Percentiles rank a stretch among this genome's conserved stretches.
Evolutionary conservation across 2,329 filamentous ascomycete species (phyloP).

Genomic region (Alternaria conjuncta): DNA sequence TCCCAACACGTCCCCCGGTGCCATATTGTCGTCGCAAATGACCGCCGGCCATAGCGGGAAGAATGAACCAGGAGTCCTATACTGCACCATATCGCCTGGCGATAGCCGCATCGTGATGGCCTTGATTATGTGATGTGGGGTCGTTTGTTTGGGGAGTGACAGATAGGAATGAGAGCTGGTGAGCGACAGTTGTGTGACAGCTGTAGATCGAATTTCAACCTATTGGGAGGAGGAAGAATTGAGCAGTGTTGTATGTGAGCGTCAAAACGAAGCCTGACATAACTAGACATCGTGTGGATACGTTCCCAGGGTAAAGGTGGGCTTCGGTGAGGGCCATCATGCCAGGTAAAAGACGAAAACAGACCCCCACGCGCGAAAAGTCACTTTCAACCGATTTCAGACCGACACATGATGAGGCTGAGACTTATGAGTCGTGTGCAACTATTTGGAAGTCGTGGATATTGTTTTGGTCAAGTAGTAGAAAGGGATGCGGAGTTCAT

Average conservation of each 20-base stretch:
- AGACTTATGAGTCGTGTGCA: not conserved
- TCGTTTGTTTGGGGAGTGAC: not conserved
- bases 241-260: not conserved
- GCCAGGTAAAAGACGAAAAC: slow-evolving; percentile 6
- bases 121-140: not conserved
- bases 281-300: not conserved
- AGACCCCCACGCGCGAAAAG: not conserved
- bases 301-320: slow-evolving; percentile 4
- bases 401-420: not conserved
- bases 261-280: not conserved
- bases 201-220: not conserved
- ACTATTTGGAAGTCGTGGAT: not conserved
- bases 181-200: not conserved
- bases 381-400: too few species aligned
- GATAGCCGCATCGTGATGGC: not conserved
- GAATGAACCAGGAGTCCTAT: too few species aligned
- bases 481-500: slow-evolving; percentile 11
- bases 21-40: slow-evolving; percentile 27
- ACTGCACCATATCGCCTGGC: not conserved
- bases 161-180: not conserved
- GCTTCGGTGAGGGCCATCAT: not conserved
- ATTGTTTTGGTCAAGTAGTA: not conserved
- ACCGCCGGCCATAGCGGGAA: slow-evolving; percentile 26
- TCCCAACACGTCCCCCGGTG: not conserved
- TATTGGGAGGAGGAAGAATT: not conserved